Conservation (phyloP, 352 stramenopile genomes). For the Elongisporangium undulatum region DNA sequence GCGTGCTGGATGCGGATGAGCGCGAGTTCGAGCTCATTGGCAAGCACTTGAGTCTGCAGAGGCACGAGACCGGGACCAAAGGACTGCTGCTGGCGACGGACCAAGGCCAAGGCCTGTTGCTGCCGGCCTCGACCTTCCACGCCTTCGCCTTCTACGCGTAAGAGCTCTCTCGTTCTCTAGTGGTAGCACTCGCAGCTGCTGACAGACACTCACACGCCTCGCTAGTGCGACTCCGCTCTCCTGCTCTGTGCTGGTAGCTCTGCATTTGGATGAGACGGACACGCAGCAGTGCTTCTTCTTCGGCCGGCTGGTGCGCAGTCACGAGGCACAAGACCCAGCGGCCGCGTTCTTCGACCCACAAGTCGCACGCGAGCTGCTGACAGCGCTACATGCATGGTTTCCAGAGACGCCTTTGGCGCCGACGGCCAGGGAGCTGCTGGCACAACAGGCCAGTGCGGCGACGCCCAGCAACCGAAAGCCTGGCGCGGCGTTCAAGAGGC, state of each 20-base stretch:
- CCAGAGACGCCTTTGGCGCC: conserved; percentile 36
- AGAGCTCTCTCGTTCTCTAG: neutral
- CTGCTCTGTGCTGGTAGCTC: conserved; percentile 35
- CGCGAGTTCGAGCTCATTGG: conserved; percentile 17
- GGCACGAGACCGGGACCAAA: conserved; percentile 8
- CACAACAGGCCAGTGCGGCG: neutral
- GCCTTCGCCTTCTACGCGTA: conserved; percentile 42
- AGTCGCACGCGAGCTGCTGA: conserved; percentile 28
- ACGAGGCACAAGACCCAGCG: neutral
- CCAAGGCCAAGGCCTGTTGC: conserved; percentile 17
- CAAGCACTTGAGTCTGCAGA: conserved; percentile 15
- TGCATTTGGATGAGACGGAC: conserved; percentile 28
- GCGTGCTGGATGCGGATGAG: conserved; percentile 22
- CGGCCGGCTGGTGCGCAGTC: conserved; percentile 9
- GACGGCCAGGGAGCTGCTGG: conserved; percentile 31
- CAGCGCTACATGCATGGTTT: conserved; percentile 36
- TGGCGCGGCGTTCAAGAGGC: conserved; percentile 1
- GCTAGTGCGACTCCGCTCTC: conserved; percentile 52
- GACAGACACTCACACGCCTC: neutral
- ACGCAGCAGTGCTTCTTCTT: conserved; percentile 60
- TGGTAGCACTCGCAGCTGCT: neutral
- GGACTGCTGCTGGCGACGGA: conserved; percentile 1
- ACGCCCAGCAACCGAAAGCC: conserved; percentile 11
- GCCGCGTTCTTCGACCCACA: conserved; percentile 19
- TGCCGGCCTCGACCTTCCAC: conserved; percentile 20